Base-by-base conservation (phyloP, 768 basidiomycete species). In the Pleurotus giganteus region DNA sequence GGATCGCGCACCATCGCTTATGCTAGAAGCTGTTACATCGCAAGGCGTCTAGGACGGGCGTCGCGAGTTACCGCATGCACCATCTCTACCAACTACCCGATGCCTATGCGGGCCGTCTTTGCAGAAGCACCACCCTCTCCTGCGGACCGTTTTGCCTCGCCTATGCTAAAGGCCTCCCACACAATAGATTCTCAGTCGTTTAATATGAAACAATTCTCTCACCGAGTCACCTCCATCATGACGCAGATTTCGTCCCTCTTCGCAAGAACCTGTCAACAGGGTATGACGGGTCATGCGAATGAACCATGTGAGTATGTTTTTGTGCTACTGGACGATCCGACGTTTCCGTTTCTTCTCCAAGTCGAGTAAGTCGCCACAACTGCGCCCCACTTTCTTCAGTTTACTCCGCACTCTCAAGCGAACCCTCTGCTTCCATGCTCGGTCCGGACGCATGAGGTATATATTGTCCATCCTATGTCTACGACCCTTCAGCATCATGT, bases 271-370 rank as follows among this genome's bases (percentile, higher is more conserved):
- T 41, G 19, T 17, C 39, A 7, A 11, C 19, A 41, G n/a, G 8
- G 12, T 11, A 15, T 41, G 9, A 41, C 19, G 24, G 52, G 52
- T 54, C 52, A 54, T 42, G 52, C 49, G 49, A 37, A 24, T 21
- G 15, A 8, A 36, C 15, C 49, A 51, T 51, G 49, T 51, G 49
- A 34, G 49, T 12, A 24, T n/a, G 17, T 23, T 23, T 21, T 26
- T 24, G 34, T 36, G 17, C 31, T 34, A 11, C 19, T 23, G 32
- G 15, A 32, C 31, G 44, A 12, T 45, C 19, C 44, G 19, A 26
- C 8, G 31, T 23, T 32, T 23, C 34, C 21, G 21, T 36, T n/a
- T 17, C 34, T 13, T 13, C 29, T 11, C 23, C 26, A 15, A 24
- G 49, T 24, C 21, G 49, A n/a, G 8, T 15, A 13, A 23, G 11